Conservation (phyloP, 2,329 filamentous ascomycete genomes). For the Exophiala oligosperma region DNA sequence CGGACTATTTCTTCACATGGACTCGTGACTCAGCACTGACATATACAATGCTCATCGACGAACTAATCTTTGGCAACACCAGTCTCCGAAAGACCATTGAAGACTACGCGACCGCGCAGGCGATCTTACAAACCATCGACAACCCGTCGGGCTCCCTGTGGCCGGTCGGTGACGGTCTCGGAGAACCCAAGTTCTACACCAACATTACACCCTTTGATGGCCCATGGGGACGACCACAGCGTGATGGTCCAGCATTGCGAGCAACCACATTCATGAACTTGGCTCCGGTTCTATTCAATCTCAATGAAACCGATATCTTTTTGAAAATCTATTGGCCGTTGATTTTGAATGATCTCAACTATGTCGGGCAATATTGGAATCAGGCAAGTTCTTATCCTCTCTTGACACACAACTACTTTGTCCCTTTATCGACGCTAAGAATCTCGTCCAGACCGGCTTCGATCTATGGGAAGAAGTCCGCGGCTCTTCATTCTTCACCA, state of each 20-base stretch:
- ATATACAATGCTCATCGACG: constrained; percentile 68
- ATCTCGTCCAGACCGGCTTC: constrained; percentile 5
- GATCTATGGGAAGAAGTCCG: constrained; percentile 56
- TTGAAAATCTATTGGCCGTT: constrained; percentile 67
- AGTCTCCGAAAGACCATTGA: constrained; percentile 63
- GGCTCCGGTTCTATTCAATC: constrained; percentile 22
- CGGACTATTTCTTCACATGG: constrained; percentile 74
- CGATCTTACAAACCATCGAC: constrained; percentile 62
- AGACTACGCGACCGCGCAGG: constrained; percentile 67
- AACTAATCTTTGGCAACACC: constrained; percentile 63
- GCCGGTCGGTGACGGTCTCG: constrained; percentile 59
- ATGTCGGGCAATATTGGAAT: constrained; percentile 72
- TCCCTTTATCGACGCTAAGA: too few relatives aligned
- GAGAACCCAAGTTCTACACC: constrained; percentile 71
- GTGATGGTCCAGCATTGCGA: constrained; percentile 42
- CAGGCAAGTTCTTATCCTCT: constrained; percentile 46
- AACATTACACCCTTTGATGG: constrained; percentile 64
- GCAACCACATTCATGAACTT: constrained; percentile 35
- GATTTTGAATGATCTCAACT: constrained; percentile 71
- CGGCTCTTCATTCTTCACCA: constrained; percentile 76
- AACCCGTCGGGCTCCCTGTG: constrained; percentile 64
- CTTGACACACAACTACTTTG: constrained; percentile 40
- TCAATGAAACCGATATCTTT: constrained; percentile 45
- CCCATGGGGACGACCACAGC: constrained; percentile 67
- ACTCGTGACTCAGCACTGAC: constrained; percentile 73